Percentiles rank a stretch among this genome's conserved stretches.
Conservation (phyloP, 2,329 filamentous ascomycete species). For the Verticillium albo-atrum region DNA sequence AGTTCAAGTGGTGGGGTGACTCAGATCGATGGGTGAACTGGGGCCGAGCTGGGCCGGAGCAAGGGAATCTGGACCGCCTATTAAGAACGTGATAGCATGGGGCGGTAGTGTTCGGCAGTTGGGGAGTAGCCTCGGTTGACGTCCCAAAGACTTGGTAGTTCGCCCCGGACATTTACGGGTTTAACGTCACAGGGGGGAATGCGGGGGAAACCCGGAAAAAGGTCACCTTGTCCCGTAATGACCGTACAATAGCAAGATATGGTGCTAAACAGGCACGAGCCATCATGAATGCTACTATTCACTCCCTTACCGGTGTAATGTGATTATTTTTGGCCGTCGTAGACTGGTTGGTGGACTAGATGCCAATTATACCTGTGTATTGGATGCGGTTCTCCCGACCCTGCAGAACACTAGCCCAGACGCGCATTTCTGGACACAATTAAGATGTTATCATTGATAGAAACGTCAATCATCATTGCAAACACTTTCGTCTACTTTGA, state of each 20-base stretch:
- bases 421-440: no score
- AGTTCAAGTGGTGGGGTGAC: not conserved
- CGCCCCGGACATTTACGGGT: not conserved
- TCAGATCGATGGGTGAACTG: not conserved
- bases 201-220: not conserved
- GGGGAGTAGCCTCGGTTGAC: not conserved
- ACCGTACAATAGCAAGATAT: not conserved
- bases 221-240: not conserved
- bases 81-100: not conserved
- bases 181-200: not conserved
- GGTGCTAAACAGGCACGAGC: not conserved
- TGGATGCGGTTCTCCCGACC: no score
- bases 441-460: no score
- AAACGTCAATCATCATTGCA: no score
- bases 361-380: no score
- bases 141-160: not conserved
- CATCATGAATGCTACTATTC: no score
- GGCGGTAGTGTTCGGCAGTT: not conserved
- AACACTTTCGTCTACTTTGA: not conserved
- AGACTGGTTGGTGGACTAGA: no score
- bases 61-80: not conserved
- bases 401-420: no score
- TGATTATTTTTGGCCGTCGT: no score
- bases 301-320: no score
- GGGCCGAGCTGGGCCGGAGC: not conserved